Evolutionary conservation across 805 yeast genomes (phyloP).

Genomic region (Starmerella geochares): DNA sequence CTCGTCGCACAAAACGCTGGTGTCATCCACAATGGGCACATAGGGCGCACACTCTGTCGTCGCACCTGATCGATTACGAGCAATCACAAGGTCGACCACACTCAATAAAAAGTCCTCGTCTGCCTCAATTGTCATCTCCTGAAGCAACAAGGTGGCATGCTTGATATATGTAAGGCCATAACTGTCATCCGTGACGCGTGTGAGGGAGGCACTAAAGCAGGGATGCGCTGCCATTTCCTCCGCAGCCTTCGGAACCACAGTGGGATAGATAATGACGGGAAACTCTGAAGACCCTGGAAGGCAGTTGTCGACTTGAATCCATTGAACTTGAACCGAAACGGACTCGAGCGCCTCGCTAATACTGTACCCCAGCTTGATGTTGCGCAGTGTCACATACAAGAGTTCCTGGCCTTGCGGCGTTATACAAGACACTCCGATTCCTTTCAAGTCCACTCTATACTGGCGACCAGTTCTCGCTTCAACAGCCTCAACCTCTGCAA

Average conservation of each 20-base stretch:
- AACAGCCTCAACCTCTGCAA: constrained; percentile 20
- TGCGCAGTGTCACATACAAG: constrained; percentile 71
- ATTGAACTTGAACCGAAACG: constrained; percentile 67
- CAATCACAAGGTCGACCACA: constrained; percentile 57
- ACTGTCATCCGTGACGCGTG: constrained; percentile 74
- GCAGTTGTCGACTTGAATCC: constrained; percentile 93
- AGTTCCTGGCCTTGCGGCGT: constrained; percentile 64
- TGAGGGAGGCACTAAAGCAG: constrained; percentile 72
- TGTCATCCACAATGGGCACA: constrained; percentile 22
- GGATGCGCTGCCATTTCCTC: constrained; percentile 84
- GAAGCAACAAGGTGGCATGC: constrained; percentile 79
- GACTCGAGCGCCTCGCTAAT: constrained; percentile 80
- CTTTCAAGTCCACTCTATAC: constrained; percentile 54
- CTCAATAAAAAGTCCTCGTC: constrained; percentile 90
- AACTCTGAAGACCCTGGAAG: constrained; percentile 67
- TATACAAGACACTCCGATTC: constrained; percentile 78
- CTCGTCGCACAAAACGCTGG: constrained; percentile 43
- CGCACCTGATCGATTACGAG: constrained; percentile 7
- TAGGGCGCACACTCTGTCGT: neutral
- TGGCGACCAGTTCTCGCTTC: constrained; percentile 16
- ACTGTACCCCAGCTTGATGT: constrained; percentile 68
- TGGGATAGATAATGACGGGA: constrained; percentile 84
- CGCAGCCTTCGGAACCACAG: constrained; percentile 73
- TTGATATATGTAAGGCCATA: constrained; percentile 87
- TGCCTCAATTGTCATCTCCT: constrained; percentile 82